These are phyloP conservation scores for Melampsora occidentalis DNA, from an alignment of 1,284 basidiomycete genomes.

Conservation along the genomic window DNA sequence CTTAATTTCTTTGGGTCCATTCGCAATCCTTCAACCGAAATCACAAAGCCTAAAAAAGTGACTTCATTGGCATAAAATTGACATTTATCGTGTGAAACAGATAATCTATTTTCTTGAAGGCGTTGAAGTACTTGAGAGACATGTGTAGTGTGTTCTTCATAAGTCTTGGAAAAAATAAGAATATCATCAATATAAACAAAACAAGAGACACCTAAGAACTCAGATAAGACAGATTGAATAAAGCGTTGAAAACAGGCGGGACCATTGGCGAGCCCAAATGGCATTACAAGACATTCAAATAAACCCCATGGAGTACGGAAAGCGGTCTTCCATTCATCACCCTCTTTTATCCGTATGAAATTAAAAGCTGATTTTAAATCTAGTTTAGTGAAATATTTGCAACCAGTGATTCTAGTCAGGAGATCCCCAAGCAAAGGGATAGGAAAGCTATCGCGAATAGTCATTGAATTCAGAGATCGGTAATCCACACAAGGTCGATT, in stretches of 20 bases:
- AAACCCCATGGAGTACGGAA: constrained; percentile 16
- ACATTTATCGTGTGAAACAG: constrained; percentile 20
- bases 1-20: constrained; percentile 19
- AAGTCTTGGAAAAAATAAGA: constrained; percentile 29
- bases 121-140: background rate
- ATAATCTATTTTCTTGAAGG: background rate
- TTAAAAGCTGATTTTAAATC: constrained; percentile 52
- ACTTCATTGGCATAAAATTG: constrained; percentile 9
- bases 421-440: constrained; percentile 24
- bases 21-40: background rate
- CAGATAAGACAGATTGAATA: too few species aligned
- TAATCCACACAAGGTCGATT: constrained; percentile 46
- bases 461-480: constrained; percentile 44
- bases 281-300: constrained; percentile 12
- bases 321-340: constrained; percentile 18
- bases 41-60: constrained; percentile 10
- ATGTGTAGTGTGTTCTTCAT: background rate
- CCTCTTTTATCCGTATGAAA: constrained; percentile 46
- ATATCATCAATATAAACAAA: constrained; percentile 42
- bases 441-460: constrained; percentile 41
- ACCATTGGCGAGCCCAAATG: background rate
- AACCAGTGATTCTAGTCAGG: background rate
- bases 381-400: constrained; percentile 47
- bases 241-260: too few species aligned
- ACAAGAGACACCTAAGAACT: constrained; percentile 3